These are phyloP conservation scores for Cutaneotrichosporon arboriforme DNA, from an alignment of 1,284 basidiomycete genomes.

Conservation along the genomic window DNA sequence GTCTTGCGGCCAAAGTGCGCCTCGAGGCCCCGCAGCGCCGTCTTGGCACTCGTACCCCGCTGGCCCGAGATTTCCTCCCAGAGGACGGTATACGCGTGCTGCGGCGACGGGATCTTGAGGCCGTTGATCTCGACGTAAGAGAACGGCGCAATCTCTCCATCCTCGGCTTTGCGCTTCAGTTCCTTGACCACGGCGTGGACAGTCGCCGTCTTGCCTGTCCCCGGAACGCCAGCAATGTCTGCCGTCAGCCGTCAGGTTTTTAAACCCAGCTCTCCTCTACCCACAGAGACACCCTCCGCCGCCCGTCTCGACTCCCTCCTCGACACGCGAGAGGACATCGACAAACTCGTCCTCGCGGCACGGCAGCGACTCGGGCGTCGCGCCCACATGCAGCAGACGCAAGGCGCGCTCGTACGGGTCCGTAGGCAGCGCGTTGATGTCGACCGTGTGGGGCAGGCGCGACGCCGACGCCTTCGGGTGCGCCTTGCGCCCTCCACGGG, in stretches of 20 bases:
- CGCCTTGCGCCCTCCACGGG: slow-evolving; percentile 9
- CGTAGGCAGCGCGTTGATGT: slow-evolving; percentile 52
- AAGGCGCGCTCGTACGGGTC: slow-evolving; percentile 80
- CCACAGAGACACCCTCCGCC: slow-evolving; percentile 91
- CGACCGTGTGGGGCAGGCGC: slow-evolving; percentile 27
- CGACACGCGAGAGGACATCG: slow-evolving; percentile 69
- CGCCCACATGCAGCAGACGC: slow-evolving; percentile 86
- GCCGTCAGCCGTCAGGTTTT: slow-evolving; percentile 7
- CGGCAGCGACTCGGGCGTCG: slow-evolving; percentile 81
- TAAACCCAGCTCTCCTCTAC: slow-evolving; percentile 46
- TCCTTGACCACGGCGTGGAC: slow-evolving; percentile 87
- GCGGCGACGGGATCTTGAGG: slow-evolving; percentile 80
- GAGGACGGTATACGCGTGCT: slow-evolving; percentile 77
- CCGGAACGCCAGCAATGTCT: slow-evolving; percentile 97
- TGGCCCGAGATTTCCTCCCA: slow-evolving; percentile 81
- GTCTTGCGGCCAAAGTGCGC: slow-evolving; percentile 43
- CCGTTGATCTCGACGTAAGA: slow-evolving; percentile 98
- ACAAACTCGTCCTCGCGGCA: slow-evolving; percentile 85
- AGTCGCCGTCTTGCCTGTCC: slow-evolving; percentile 97
- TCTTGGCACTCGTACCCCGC: slow-evolving; percentile 55
- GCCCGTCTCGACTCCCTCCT: slow-evolving; percentile 82
- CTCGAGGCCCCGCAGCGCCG: slow-evolving; percentile 46
- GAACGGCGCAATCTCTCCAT: slow-evolving; percentile 82
- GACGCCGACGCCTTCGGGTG: slow-evolving; percentile 36
- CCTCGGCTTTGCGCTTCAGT: slow-evolving; percentile 76